Percentiles rank a stretch among this genome's conserved stretches.
These are phyloP conservation scores for Cymodocea nodosa DNA, from an alignment of 116 monocot species.

Conservation along the genomic window DNA sequence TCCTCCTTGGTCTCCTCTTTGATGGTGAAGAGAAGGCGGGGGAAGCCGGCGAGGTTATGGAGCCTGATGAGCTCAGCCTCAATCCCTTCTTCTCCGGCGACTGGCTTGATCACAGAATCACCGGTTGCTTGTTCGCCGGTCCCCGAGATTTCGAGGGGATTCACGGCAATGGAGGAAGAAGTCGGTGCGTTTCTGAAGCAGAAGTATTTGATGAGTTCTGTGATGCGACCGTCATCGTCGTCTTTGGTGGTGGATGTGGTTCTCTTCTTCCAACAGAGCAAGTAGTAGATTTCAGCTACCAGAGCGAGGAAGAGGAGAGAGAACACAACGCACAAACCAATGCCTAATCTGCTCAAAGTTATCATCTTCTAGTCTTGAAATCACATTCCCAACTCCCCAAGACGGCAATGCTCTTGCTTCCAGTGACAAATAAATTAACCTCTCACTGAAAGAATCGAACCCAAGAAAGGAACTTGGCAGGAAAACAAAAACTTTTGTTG, in stretches of 20 bases:
- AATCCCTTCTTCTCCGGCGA: constrained; percentile 9
- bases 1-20: constrained; percentile 43
- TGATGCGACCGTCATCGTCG: too few relatives aligned
- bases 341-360: constrained; percentile 18
- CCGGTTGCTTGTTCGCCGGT: constrained; percentile 3
- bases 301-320: constrained; percentile 14
- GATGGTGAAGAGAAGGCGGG: constrained; percentile 39
- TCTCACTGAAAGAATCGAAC: background rate
- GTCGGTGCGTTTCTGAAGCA: constrained; percentile 1
- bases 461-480: background rate
- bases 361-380: constrained; percentile 22
- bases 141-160: background rate
- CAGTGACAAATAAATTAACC: too few relatives aligned
- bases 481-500: background rate
- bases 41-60: constrained; percentile 26
- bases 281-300: constrained; percentile 13
- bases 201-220: background rate
- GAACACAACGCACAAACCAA: constrained; percentile 13
- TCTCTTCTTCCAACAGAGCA: constrained; percentile 20
- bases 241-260: background rate
- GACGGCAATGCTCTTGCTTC: too few relatives aligned
- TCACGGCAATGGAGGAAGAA: constrained; percentile 7
- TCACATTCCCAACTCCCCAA: background rate
- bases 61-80: constrained; percentile 34
- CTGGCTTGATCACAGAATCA: background rate